Percentiles rank a stretch among this genome's conserved stretches.
These are phyloP conservation scores for Cordyceps cateniannulata DNA, from an alignment of 2,329 filamentous ascomycete species.

Conservation along the genomic window DNA sequence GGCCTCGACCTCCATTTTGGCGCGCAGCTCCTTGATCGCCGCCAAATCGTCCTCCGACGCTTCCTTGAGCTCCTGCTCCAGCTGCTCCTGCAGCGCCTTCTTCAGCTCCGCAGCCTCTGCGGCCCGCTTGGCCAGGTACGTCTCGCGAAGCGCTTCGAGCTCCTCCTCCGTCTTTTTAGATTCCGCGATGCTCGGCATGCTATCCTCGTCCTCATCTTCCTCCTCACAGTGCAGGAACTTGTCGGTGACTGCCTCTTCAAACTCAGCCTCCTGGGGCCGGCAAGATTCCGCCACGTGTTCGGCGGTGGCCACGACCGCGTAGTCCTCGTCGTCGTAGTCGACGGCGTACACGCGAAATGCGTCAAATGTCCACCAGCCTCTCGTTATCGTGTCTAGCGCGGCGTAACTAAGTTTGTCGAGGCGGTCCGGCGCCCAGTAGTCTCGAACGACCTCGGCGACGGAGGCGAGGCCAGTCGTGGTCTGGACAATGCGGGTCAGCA, in stretches of 20 bases:
- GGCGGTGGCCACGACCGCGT: background rate
- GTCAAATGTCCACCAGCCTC: conserved; percentile 10
- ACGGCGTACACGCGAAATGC: background rate
- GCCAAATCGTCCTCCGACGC: background rate
- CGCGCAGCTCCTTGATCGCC: background rate
- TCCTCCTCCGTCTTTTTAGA: background rate
- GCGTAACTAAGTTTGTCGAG: conserved; percentile 1
- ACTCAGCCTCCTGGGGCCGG: background rate
- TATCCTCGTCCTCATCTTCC: background rate
- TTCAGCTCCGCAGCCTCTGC: background rate
- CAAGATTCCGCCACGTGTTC: background rate
- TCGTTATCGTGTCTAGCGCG: background rate
- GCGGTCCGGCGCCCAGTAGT: conserved; percentile 2
- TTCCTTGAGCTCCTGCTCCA: background rate
- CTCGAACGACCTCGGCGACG: conserved; percentile 3
- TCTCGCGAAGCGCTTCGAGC: background rate
- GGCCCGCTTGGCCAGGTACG: background rate
- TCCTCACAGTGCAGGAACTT: too few species aligned
- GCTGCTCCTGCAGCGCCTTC: background rate
- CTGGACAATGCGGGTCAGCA: too few species aligned
- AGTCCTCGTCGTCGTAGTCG: background rate
- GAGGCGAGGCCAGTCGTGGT: too few species aligned
- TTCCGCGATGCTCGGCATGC: background rate
- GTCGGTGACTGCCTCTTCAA: background rate
- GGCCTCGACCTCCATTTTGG: background rate